phyloP scores from a whole-genome alignment of 129 eudicot species.

The Gnaphalium uliginosum region DNA sequence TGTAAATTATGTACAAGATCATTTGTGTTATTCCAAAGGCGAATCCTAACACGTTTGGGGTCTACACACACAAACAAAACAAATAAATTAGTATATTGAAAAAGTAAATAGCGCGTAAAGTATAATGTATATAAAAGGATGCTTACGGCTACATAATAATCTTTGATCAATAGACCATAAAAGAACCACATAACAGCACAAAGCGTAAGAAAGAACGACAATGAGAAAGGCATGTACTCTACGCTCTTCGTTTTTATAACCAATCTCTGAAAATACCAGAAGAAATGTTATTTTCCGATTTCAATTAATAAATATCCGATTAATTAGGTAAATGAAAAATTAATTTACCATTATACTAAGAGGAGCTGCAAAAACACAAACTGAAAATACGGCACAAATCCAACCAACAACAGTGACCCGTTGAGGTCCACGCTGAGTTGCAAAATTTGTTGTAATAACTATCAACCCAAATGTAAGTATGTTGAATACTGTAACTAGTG shows the following conservation, averaged over 20 bases:
- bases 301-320: neutral
- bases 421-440: neutral
- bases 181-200: constrained; percentile 77
- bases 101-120: neutral
- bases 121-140: neutral
- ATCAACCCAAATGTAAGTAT: constrained; percentile 41
- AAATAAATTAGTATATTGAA: neutral
- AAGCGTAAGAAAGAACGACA: constrained; percentile 66
- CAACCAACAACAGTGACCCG: constrained; percentile 64
- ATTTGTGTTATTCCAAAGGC: constrained; percentile 60
- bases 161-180: constrained; percentile 60
- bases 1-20: constrained; percentile 56
- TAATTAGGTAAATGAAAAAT: neutral
- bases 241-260: constrained; percentile 74
- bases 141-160: constrained; percentile 72
- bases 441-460: constrained; percentile 28
- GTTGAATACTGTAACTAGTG: constrained; percentile 51
- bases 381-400: constrained; percentile 74
- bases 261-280: constrained; percentile 46
- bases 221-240: constrained; percentile 68
- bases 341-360: constrained; percentile 69
- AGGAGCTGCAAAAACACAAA: constrained; percentile 79
- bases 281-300: neutral
- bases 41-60: constrained; percentile 68
- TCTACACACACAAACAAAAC: constrained; percentile 20